Base-by-base conservation (phyloP, 2,329 filamentous ascomycete species). In the Dryadomyces quercus-mongolicae region DNA sequence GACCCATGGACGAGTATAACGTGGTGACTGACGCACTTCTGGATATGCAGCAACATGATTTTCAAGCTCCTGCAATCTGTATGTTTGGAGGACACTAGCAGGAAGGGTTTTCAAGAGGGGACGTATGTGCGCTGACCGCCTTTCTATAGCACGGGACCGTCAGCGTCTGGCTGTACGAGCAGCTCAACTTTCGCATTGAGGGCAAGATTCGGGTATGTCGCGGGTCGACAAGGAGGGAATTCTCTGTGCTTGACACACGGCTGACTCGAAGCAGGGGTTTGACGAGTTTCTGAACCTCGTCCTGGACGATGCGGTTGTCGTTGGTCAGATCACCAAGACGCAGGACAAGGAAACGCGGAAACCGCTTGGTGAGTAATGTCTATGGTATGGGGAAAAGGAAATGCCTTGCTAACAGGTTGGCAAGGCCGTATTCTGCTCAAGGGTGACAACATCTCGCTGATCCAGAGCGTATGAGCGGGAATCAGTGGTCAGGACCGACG, bases 81-180 rank as follows among this genome's bases (percentile, higher is more conserved):
- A 52, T 43, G 59, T 56, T 4, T 21, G 4, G 34, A 2, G 4
- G 16, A 3, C 15, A 9, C 31, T 20, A 3, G 10, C 3, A 10
- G n/a, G 25, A 31, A 31, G 25, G 8, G 25, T 31, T 31, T 31
- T 25, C 1, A n/a, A n/a, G 5, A 2, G 15, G 3, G 5, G 7
- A 48, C 10, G 7, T 3, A 2, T 10, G 3, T 10, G 16, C n/a
- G 22, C 21, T 55, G 47, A 52, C 31, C 20, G 6, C 9, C 8
- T 13, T 7, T 48, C 2, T 42, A 12, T 74, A 87, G 69, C 85
- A 90, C 65, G 84, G 86, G 16, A 91, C 86, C 1, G 89, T 97
- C 43, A 88, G 87, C 63, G 88, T 98, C 66, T 98, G 93, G 93
- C 76, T 98, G 45, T 97, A 94, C 70, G 93, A 98, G 74, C 93